Conservation (phyloP, 441 rosid genomes). For the Erysimum cheiri region DNA sequence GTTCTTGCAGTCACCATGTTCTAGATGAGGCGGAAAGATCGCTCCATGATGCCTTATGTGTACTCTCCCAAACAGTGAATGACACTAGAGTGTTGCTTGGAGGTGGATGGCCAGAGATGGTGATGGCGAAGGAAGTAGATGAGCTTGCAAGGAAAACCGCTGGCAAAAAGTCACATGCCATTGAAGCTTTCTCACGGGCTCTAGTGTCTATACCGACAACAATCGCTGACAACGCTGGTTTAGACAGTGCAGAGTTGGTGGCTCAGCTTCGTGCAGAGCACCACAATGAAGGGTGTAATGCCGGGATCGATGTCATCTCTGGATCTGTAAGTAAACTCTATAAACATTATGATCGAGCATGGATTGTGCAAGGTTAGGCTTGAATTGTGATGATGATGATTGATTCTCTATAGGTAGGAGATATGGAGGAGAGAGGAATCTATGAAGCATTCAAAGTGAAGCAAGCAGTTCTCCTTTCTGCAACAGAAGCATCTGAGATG, state of each 20-base stretch:
- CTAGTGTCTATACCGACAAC: conserved; percentile 86
- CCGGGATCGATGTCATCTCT: conserved; percentile 89
- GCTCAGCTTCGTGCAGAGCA: conserved; percentile 99
- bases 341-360: too few species aligned
- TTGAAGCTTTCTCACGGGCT: conserved; percentile 92
- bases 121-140: conserved; percentile 95
- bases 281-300: conserved; percentile 77
- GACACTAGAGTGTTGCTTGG: conserved; percentile 94
- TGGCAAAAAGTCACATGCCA: conserved; percentile 95
- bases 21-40: conserved; percentile 99
- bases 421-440: conserved; percentile 84
- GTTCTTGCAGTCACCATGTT: conserved; percentile 79
- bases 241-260: conserved; percentile 92
- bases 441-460: conserved; percentile 93
- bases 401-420: conserved; percentile 64
- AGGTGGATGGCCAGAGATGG: conserved; percentile 99
- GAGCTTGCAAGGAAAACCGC: conserved; percentile 91
- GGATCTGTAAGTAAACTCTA: conserved; percentile 74
- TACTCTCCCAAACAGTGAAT: conserved; percentile 93
- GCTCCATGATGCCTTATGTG: conserved; percentile 95
- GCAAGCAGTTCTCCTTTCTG: conserved; percentile 91
- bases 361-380: too few species aligned
- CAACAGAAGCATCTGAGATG: conserved; percentile 99
- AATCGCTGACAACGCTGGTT: conserved; percentile 96
- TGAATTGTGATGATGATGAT: too few species aligned